Base-by-base conservation (phyloP, 257 asterid genomes). In the Euphrasia confusa region DNA sequence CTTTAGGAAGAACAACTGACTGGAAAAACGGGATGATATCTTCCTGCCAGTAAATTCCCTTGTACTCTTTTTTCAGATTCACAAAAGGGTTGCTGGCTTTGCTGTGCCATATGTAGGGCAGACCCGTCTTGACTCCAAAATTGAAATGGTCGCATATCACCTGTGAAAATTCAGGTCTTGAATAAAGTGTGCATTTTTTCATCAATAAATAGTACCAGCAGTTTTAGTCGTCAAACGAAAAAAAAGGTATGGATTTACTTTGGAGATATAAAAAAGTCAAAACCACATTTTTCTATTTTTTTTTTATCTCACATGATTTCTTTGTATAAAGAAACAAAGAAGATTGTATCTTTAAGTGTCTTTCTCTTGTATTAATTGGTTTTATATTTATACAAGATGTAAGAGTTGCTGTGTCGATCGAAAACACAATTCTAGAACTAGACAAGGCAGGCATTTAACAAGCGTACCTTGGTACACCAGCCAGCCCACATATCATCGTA, bases 401-500 rank as follows among this genome's bases (percentile, higher is more conserved):
- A 60, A 39, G 44, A 69, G 24, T 30, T 9, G 35, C 3, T 7
- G 37, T 9, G 37, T 9, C 15, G 55, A 64, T 33, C 48, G 37
- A 14, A 54, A 8, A 14, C 53, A 7, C 53, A 7, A 39, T 54
- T 1, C 47, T 2, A 42, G 28, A 56, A 13, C 27, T 26, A 66
- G 24, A 42, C 10, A 32, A 65, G 17, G 49, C 2, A 37, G 56
- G 50, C 63, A 40, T 17, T 28, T 7, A 3, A 13, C 2, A 13
- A 47, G 53, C n/a, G 54, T 80, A 84, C 93, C 95, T 87, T 87
- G 77, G 77, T 74, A 74, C 95, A 84, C 95, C 95, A 87, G 35
- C 94, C 95, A 1, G 95, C 95, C 90, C 94, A 87, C 95, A 87
- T 87, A 47, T 87, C 94, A 8, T 87, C 95, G 62, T 87, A 87